Evolutionary conservation across 1,139 yeast genomes (phyloP).

Genomic region (Nakaseomyces delphensis): DNA sequence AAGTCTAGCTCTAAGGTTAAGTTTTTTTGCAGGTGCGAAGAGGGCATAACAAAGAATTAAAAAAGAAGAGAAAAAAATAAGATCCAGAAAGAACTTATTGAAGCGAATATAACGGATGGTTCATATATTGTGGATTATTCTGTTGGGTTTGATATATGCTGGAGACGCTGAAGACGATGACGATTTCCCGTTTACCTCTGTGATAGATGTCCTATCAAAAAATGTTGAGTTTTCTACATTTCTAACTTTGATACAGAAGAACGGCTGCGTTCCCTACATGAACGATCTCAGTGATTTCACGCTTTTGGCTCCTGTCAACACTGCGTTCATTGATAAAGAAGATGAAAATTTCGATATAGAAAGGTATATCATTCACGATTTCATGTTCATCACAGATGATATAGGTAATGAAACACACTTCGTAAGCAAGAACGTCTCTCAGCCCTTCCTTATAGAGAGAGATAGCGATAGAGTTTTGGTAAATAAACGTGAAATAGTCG

Average conservation of each 20-base stretch:
- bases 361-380: conserved; percentile 22
- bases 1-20: no score
- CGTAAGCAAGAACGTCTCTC: conserved; percentile 14
- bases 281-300: conserved; percentile 64
- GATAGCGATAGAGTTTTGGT: conserved; percentile 19
- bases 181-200: conserved; percentile 35
- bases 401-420: conserved; percentile 17
- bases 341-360: conserved; percentile 18
- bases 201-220: conserved; percentile 68
- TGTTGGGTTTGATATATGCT: background rate
- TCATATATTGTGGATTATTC: background rate
- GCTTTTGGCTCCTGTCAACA: conserved; percentile 75
- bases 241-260: conserved; percentile 53
- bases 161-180: background rate
- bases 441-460: conserved; percentile 18
- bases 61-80: background rate
- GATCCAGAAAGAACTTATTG: background rate
- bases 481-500: conserved; percentile 51
- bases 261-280: conserved; percentile 59
- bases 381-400: conserved; percentile 14
- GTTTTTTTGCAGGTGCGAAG: background rate
- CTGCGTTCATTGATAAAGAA: conserved; percentile 49
- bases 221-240: conserved; percentile 68
- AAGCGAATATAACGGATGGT: background rate
- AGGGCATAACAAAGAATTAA: background rate